Evolutionary conservation across 208 protist species (phyloP), one percentile per base, ranked within the genome.

Genomic region (Trypanosoma rangeli): DNA sequence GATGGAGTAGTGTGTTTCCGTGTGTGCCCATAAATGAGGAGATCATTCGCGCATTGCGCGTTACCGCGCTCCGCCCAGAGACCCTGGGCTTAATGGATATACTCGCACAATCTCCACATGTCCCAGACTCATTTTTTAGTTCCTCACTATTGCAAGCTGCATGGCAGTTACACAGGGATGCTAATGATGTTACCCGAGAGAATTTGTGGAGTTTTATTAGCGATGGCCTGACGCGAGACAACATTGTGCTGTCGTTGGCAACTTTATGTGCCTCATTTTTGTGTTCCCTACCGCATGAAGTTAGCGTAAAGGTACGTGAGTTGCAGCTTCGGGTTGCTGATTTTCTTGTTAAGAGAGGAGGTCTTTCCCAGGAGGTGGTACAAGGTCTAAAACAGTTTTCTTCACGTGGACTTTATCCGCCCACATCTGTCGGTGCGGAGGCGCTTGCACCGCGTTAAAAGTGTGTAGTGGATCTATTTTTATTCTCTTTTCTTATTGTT

Each of bases 371-470:
- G 20, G 74, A 54, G 26, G 68, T 87, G 55, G 72, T 71, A 49
- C 57, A 67, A 22, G 49, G 66, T 44, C 61, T 94, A 33, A 44
- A 65, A 42, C 61, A 80, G 54, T 69, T 70, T 49, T 16, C 24
- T 56, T 39, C 64, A 22, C 53, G 71, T 15, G 88, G 90, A 1
- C 68, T 96, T 18, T 93, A 96, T 76, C 87, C 87, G 5, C 68
- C 79, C 13, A 76, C 80, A 10, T 91, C 87, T 10, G 71, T 73
- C 20, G 84, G 84, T 9, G 75, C 90, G 5, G 82, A 80, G 13
- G 70, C 70, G 28, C 71, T 92, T 58, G 68, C 78, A 12, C 85
- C 84, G 3, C 35, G 22, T 28, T 63, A 67, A 37, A 52, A 54
- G 39, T 13, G 15, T 53, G 62, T 46, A 42, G 10, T 44, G 31